phyloP scores from a whole-genome alignment of 2,329 filamentous ascomycete genomes.

The Neonectria coccinea region DNA sequence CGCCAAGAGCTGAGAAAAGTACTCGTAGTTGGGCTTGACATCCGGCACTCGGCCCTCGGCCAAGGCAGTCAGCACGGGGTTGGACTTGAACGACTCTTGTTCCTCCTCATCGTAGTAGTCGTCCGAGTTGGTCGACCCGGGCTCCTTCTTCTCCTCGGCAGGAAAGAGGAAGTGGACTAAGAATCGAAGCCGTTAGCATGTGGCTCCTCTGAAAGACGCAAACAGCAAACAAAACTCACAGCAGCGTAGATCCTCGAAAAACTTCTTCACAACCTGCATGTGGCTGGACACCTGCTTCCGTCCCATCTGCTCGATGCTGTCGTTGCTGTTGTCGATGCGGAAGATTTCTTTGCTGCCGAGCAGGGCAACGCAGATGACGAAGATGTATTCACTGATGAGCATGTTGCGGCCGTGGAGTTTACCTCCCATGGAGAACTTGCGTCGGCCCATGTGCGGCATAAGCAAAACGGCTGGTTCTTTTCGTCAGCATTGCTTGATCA shows the following conservation, averaged over 20 bases:
- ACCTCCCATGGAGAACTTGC: conserved; percentile 73
- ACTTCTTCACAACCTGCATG: conserved; percentile 77
- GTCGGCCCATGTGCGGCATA: conserved; percentile 74
- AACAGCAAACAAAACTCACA: conserved; percentile 61
- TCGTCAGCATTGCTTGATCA: conserved; percentile 35
- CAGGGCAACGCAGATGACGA: conserved; percentile 53
- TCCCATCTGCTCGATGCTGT: conserved; percentile 60
- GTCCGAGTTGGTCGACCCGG: conserved; percentile 72
- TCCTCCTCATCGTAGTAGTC: conserved; percentile 58
- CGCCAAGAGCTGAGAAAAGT: conserved; percentile 67
- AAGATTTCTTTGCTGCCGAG: conserved; percentile 58
- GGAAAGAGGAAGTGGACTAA: conserved; percentile 71
- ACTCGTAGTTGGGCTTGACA: conserved; percentile 71
- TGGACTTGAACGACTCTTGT: conserved; percentile 70
- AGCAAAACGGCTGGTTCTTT: conserved; percentile 67
- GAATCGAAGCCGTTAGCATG: conserved; percentile 29
- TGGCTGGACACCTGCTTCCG: conserved; percentile 78
- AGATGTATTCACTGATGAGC: conserved; percentile 77
- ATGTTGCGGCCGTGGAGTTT: conserved; percentile 76
- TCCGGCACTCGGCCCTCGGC: conserved; percentile 68
- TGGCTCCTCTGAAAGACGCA: neutral
- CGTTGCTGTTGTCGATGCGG: conserved; percentile 57
- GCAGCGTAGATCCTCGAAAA: conserved; percentile 71
- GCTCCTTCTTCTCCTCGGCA: conserved; percentile 66
- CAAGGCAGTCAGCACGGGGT: conserved; percentile 72